Evolutionary conservation across 352 stramenopile species (phyloP).

Genomic region (Pythium phragmitis): DNA sequence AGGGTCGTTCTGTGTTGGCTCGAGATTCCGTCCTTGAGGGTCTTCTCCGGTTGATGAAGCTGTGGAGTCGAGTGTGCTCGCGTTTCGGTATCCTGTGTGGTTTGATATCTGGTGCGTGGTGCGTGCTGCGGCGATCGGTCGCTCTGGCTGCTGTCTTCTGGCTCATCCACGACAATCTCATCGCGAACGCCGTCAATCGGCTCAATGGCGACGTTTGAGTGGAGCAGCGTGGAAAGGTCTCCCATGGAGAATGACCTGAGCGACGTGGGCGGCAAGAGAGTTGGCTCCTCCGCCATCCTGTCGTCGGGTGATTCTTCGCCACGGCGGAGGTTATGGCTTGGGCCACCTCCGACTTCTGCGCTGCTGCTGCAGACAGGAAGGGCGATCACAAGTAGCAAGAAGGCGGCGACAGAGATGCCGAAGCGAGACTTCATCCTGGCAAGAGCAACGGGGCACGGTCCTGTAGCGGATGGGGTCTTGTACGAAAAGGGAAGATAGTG

Average conservation of each 20-base stretch:
- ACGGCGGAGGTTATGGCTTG: neutral
- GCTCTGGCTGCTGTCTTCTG: neutral
- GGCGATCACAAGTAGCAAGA: neutral
- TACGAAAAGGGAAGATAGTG: no score
- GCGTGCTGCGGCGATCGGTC: neutral
- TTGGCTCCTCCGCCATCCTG: neutral
- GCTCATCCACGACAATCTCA: neutral
- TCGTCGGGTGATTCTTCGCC: neutral
- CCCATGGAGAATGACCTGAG: conserved; percentile 6
- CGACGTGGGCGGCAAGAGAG: neutral
- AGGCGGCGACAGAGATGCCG: neutral
- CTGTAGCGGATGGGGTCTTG: no score
- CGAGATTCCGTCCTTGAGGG: neutral
- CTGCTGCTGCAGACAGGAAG: neutral
- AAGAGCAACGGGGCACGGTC: neutral
- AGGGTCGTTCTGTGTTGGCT: neutral
- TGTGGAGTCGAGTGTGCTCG: neutral
- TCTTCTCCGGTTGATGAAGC: neutral
- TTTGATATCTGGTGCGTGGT: neutral
- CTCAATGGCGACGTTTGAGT: neutral
- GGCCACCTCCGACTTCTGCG: neutral
- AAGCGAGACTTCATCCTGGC: neutral
- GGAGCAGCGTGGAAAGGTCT: neutral
- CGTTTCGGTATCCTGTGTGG: neutral
- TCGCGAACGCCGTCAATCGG: neutral